Evolutionary conservation across 192 early-diverging fungal species (phyloP).

Genomic region (Linderina pennispora): DNA sequence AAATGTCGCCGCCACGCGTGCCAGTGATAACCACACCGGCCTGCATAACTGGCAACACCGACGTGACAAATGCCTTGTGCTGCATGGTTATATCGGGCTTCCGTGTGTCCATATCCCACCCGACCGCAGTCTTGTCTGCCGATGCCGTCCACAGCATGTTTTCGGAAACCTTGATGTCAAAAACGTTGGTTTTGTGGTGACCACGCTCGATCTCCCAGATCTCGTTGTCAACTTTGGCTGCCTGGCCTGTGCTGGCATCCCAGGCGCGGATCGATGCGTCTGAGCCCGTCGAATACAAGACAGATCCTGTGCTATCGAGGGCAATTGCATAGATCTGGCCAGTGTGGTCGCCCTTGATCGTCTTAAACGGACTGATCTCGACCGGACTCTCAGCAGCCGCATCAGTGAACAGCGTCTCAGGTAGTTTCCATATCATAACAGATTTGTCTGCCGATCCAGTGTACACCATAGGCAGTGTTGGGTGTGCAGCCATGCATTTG

Average conservation of each 20-base stretch:
- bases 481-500: slow-evolving; percentile 59
- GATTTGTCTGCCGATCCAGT: slow-evolving; percentile 79
- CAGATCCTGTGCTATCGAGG: slow-evolving; percentile 14
- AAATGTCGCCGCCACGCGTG: slow-evolving; percentile 75
- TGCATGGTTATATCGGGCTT: slow-evolving; percentile 63
- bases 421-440: slow-evolving; percentile 36
- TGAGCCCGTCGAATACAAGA: slow-evolving; percentile 39
- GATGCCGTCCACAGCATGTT: slow-evolving; percentile 82
- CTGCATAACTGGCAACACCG: slow-evolving; percentile 49
- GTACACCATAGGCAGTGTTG: slow-evolving; percentile 45
- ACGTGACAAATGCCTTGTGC: slow-evolving; percentile 81
- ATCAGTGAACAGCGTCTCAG: slow-evolving; percentile 5
- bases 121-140: slow-evolving; percentile 82
- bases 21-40: slow-evolving; percentile 78
- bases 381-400: slow-evolving; percentile 1
- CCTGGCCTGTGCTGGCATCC: slow-evolving; percentile 55
- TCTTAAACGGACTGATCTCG: slow-evolving; percentile 23
- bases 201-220: slow-evolving; percentile 50
- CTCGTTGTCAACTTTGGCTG: slow-evolving; percentile 24
- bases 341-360: slow-evolving; percentile 36
- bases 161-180: slow-evolving; percentile 54
- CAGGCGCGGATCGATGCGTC: slow-evolving; percentile 64
- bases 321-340: slow-evolving; percentile 39
- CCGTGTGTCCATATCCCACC: slow-evolving; percentile 78
- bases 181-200: slow-evolving; percentile 80